Evolutionary conservation across 2,329 filamentous ascomycete genomes (phyloP).

Genomic region (Lasiodiplodia citricola): DNA sequence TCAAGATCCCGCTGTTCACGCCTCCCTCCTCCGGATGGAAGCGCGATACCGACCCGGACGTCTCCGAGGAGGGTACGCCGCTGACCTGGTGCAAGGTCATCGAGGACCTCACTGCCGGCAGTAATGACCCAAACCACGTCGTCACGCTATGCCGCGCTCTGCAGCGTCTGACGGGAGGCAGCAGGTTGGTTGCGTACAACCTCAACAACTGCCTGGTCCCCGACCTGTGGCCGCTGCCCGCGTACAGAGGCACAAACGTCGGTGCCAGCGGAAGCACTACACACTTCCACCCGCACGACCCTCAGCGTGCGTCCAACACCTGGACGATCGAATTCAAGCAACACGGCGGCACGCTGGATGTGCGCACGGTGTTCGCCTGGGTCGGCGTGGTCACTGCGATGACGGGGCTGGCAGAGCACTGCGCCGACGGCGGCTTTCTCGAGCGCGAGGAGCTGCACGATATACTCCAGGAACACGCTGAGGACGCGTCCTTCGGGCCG

Average conservation of each 20-base stretch:
- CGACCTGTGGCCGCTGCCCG: too few relatives aligned
- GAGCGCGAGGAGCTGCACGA: not conserved
- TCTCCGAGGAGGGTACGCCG: not conserved
- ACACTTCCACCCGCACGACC: too few relatives aligned
- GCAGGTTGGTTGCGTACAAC: not conserved
- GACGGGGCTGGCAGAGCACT: not conserved
- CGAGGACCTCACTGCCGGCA: not conserved
- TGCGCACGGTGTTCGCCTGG: slow-evolving; percentile 35
- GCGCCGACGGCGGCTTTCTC: not conserved
- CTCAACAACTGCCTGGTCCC: not conserved
- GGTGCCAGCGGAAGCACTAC: not conserved
- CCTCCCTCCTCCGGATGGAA: not conserved
- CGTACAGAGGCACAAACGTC: not conserved
- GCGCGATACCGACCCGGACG: not conserved
- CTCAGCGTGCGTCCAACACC: too few relatives aligned
- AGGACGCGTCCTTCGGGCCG: not conserved
- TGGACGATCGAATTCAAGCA: slow-evolving; percentile 40
- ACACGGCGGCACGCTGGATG: slow-evolving; percentile 34
- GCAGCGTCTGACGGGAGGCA: not conserved
- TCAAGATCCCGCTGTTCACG: not conserved
- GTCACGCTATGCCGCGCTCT: not conserved
- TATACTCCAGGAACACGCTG: accelerated
- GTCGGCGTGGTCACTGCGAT: slow-evolving; percentile 30
- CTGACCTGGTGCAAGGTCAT: not conserved
- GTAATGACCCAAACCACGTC: not conserved